A percentile compares a stretch with the other conserved stretches of the same genome.
Evolutionary conservation across 2,329 filamentous ascomycete genomes (phyloP).

Genomic region (Raffaelea ambrosiae): DNA sequence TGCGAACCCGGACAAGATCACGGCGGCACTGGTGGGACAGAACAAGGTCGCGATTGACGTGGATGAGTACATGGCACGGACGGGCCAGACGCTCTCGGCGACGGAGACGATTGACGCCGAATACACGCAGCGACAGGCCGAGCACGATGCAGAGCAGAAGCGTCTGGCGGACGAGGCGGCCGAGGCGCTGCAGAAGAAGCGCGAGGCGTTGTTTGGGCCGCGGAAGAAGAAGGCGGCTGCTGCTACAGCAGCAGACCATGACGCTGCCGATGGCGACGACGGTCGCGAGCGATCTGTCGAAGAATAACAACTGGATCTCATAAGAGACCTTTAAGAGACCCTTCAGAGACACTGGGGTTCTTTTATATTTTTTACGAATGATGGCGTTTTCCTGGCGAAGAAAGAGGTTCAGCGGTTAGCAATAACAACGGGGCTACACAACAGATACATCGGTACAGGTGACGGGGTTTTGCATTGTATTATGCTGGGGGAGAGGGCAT

Average conservation of each 20-base stretch:
- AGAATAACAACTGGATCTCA: slow-evolving; percentile 1
- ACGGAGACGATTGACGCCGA: slow-evolving; percentile 49
- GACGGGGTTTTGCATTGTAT: too few species aligned
- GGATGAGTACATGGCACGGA: slow-evolving; percentile 50
- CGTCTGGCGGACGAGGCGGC: slow-evolving; percentile 38
- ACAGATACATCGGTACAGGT: too few species aligned
- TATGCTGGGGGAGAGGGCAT: too few species aligned
- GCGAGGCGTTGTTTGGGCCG: slow-evolving; percentile 36
- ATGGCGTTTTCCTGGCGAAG: too few species aligned
- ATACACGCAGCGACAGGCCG: slow-evolving; percentile 29
- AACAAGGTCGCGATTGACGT: slow-evolving; percentile 51
- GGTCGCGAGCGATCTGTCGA: background rate
- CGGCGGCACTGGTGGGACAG: slow-evolving; percentile 52
- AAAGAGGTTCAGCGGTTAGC: too few species aligned
- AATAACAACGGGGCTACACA: too few species aligned
- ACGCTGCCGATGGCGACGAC: slow-evolving; percentile 12
- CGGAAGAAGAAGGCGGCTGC: background rate
- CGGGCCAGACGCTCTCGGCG: slow-evolving; percentile 43
- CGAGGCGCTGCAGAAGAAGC: slow-evolving; percentile 37
- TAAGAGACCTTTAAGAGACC: too few species aligned
- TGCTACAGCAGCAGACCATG: slow-evolving; percentile 18
- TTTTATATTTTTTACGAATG: too few species aligned
- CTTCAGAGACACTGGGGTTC: too few species aligned
- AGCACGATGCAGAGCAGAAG: slow-evolving; percentile 36
- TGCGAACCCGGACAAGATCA: slow-evolving; percentile 54